Evolutionary conservation across 306 rosid genomes (phyloP).

Genomic region (Senna tora): DNA sequence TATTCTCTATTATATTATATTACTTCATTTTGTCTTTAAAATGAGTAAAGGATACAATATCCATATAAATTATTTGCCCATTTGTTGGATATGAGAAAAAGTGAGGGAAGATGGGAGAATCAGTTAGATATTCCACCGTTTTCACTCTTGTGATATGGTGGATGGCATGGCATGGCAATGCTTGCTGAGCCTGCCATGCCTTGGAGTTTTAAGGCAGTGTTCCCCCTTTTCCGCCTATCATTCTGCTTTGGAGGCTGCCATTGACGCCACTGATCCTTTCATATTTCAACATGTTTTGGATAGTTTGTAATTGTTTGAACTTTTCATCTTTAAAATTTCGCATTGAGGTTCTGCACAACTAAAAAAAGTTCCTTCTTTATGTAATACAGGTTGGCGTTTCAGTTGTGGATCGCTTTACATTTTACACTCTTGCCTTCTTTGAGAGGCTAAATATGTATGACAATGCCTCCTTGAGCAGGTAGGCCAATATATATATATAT

Average conservation of each 20-base stretch:
- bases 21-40: not conserved
- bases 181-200: not conserved
- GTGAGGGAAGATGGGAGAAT: not conserved
- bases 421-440: constrained; percentile 89
- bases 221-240: constrained; percentile 3
- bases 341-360: constrained; percentile 5
- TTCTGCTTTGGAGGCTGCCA: not conserved
- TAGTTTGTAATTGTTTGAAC: constrained; percentile 29
- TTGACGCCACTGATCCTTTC: not conserved
- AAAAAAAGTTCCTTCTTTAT: constrained; percentile 29
- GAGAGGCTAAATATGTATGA: constrained; percentile 92
- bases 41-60: not conserved
- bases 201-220: not conserved
- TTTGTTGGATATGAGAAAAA: not conserved
- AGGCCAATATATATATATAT: no score
- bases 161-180: constrained; percentile 19
- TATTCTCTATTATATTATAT: not conserved
- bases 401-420: constrained; percentile 96
- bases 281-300: not conserved
- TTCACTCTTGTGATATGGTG: not conserved
- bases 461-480: constrained; percentile 95
- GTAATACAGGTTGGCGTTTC: constrained; percentile 85
- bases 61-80: not conserved
- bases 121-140: not conserved
- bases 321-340: constrained; percentile 9